phyloP scores from a whole-genome alignment of 108 stramenopile genomes.

The Skeletonema marinoi region DNA sequence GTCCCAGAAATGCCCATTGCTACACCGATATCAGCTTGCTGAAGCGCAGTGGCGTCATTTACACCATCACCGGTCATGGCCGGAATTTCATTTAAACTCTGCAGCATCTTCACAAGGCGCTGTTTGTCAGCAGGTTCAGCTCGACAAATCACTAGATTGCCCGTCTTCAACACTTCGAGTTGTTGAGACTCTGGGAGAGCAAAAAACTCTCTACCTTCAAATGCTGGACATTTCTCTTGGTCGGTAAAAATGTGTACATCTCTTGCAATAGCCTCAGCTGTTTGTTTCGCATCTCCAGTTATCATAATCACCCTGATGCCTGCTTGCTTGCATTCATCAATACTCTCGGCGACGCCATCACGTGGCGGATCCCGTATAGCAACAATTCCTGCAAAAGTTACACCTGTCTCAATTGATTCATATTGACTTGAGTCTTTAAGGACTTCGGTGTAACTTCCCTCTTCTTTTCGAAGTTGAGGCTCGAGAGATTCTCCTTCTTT shows the following conservation, averaged over 20 bases:
- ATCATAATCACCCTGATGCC: constrained; percentile 99
- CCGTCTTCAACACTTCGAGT: constrained; percentile 60
- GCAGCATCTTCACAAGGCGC: constrained; percentile 93
- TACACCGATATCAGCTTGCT: constrained; percentile 95
- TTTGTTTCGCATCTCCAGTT: constrained; percentile 96
- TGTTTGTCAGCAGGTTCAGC: constrained; percentile 99
- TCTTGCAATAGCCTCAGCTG: constrained; percentile 91
- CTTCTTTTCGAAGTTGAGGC: constrained; percentile 34
- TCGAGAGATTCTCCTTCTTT: constrained; percentile 70
- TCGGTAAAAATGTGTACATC: constrained; percentile 72
- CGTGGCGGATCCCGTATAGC: constrained; percentile 98
- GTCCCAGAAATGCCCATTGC: constrained; percentile 94
- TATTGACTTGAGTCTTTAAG: constrained; percentile 75
- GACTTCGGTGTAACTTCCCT: constrained; percentile 42
- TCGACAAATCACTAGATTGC: constrained; percentile 95
- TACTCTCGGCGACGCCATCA: constrained; percentile 93
- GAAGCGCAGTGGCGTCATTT: constrained; percentile 99
- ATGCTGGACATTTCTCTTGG: constrained; percentile 34
- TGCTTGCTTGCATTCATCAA: constrained; percentile 81
- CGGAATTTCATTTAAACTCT: constrained; percentile 86
- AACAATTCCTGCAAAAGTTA: constrained; percentile 92
- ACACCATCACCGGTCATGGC: constrained; percentile 99
- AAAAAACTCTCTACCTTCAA: constrained; percentile 87
- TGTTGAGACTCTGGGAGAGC: constrained; percentile 59
- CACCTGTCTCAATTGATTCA: constrained; percentile 83